Percentiles rank a stretch among this genome's conserved stretches.
phyloP scores from a whole-genome alignment of 768 basidiomycete species.

The Trametes cingulata region DNA sequence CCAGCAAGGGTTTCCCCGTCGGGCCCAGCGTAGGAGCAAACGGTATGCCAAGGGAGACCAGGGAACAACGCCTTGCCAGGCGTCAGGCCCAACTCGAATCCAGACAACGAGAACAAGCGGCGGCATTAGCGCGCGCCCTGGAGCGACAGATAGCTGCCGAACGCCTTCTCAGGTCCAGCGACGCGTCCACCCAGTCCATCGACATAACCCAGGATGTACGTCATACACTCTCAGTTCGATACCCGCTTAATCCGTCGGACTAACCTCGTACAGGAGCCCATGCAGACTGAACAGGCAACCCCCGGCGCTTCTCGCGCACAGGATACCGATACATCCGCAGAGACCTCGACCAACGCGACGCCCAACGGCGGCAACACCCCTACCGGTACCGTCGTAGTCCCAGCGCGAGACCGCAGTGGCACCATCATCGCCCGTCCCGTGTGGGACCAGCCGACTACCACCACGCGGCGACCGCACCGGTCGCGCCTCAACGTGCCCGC shows the following conservation, averaged over 20 bases:
- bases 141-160: slow-evolving; percentile 46
- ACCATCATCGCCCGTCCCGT: slow-evolving; percentile 68
- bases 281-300: slow-evolving; percentile 25
- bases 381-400: slow-evolving; percentile 60
- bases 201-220: slow-evolving; percentile 16
- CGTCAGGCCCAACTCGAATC: slow-evolving; percentile 55
- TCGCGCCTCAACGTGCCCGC: slow-evolving; percentile 22
- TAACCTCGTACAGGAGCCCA: slow-evolving; percentile 25
- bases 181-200: neutral
- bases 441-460: slow-evolving; percentile 49
- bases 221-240: neutral
- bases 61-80: slow-evolving; percentile 70
- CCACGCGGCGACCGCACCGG: slow-evolving; percentile 27
- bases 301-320: slow-evolving; percentile 40
- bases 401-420: slow-evolving; percentile 68
- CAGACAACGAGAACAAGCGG: slow-evolving; percentile 61
- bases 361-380: slow-evolving; percentile 61
- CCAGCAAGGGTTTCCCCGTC: slow-evolving; percentile 83
- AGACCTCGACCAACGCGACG: slow-evolving; percentile 60
- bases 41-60: slow-evolving; percentile 70
- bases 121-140: slow-evolving; percentile 56
- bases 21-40: slow-evolving; percentile 78
- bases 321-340: slow-evolving; percentile 63
- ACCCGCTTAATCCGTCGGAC: neutral
- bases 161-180: neutral